phyloP scores from a whole-genome alignment of 768 basidiomycete species.

The Hemileccinum impolitum region DNA sequence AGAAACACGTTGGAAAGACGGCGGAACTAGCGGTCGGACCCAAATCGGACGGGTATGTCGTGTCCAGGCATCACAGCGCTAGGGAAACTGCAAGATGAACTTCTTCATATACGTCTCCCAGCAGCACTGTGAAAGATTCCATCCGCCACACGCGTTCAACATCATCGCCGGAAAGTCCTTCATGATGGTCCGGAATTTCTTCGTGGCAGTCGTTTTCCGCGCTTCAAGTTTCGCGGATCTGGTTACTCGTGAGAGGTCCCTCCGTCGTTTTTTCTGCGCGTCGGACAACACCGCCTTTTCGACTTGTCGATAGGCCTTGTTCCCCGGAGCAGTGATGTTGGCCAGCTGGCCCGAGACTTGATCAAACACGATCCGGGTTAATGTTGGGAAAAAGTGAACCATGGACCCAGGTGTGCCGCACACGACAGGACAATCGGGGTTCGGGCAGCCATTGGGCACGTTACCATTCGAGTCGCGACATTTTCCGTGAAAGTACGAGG shows the following conservation, averaged over 20 bases:
- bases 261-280: slow-evolving; percentile 15
- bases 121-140: slow-evolving; percentile 46
- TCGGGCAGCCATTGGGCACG: slow-evolving; percentile 70
- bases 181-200: slow-evolving; percentile 34
- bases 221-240: slow-evolving; percentile 14
- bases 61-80: slow-evolving; percentile 15
- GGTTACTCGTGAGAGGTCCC: slow-evolving; percentile 7
- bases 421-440: slow-evolving; percentile 73
- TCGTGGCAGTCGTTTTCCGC: slow-evolving; percentile 18
- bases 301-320: slow-evolving; percentile 40
- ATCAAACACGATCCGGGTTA: slow-evolving; percentile 50
- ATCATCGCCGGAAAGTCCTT: slow-evolving; percentile 29
- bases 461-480: slow-evolving; percentile 51
- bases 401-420: slow-evolving; percentile 83
- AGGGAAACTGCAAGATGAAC: slow-evolving; percentile 65
- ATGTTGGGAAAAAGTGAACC: slow-evolving; percentile 58
- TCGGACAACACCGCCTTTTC: slow-evolving; percentile 41
- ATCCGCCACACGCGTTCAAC: slow-evolving; percentile 44
- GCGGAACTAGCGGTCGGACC: slow-evolving; percentile 2
- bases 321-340: slow-evolving; percentile 35
- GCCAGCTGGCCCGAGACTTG: slow-evolving; percentile 35
- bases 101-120: slow-evolving; percentile 61
- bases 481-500: slow-evolving; percentile 73
- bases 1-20: slow-evolving; percentile 1
- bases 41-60: neutral